These are phyloP conservation scores for Stephanodiscus minutulus DNA, from an alignment of 108 stramenopile genomes.

Conservation along the genomic window DNA sequence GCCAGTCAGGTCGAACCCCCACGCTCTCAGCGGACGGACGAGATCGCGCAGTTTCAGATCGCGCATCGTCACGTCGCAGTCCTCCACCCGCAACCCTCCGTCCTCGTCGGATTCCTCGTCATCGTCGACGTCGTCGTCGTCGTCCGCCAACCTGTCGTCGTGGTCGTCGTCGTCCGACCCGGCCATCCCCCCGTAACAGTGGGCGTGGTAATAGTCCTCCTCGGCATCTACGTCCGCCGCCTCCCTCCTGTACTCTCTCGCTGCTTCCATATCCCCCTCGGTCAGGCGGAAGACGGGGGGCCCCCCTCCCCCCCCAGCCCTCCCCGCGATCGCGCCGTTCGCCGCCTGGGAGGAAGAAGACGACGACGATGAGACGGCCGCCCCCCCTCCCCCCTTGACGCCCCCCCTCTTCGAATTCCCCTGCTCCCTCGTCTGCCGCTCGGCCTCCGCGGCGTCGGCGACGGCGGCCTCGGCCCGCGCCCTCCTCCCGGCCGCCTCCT, in stretches of 20 bases:
- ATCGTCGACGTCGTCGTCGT: not conserved
- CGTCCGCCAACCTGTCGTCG: slow-evolving; percentile 23
- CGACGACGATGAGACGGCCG: not conserved
- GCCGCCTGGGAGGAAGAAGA: not conserved
- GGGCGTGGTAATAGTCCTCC: slow-evolving; percentile 79
- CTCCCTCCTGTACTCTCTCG: slow-evolving; percentile 30
- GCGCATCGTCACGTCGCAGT: slow-evolving; percentile 32
- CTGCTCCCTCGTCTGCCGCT: not conserved
- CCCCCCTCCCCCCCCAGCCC: slow-evolving; percentile 4
- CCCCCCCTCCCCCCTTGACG: slow-evolving; percentile 14
- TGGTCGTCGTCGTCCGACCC: slow-evolving; percentile 36
- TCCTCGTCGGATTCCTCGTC: slow-evolving; percentile 55
- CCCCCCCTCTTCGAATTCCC: slow-evolving; percentile 41
- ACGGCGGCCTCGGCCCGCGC: slow-evolving; percentile 33
- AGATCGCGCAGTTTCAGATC: slow-evolving; percentile 70
- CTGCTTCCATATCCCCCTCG: slow-evolving; percentile 26
- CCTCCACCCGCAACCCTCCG: slow-evolving; percentile 60
- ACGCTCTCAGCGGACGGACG: slow-evolving; percentile 76
- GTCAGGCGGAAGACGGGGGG: slow-evolving; percentile 2
- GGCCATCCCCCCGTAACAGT: slow-evolving; percentile 46
- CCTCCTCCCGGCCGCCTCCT: slow-evolving; percentile 38
- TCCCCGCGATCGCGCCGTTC: slow-evolving; percentile 13
- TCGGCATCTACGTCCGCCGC: slow-evolving; percentile 61
- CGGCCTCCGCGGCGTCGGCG: slow-evolving; percentile 13
- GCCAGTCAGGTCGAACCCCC: slow-evolving; percentile 73